Conservation (phyloP, 2,329 filamentous ascomycete species). For the Curvularia lunata region DNA sequence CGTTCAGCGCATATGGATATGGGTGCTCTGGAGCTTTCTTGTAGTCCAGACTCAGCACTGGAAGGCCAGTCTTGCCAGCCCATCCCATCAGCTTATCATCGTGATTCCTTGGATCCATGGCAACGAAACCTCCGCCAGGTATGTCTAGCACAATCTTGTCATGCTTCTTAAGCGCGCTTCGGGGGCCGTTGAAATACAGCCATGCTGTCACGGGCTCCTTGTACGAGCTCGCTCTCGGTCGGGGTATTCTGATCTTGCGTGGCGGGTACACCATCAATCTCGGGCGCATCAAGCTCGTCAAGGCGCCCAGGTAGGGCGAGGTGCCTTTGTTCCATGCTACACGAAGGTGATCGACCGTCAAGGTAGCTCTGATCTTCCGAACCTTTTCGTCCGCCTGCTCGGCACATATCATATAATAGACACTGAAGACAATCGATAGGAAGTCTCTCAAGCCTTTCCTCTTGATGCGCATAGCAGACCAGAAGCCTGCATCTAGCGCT, state of each 20-base stretch:
- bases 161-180: slow-evolving; percentile 77
- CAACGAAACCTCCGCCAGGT: slow-evolving; percentile 92
- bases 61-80: slow-evolving; percentile 87
- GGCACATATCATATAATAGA: slow-evolving; percentile 91
- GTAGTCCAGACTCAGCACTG: slow-evolving; percentile 90
- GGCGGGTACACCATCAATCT: slow-evolving; percentile 81
- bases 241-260: slow-evolving; percentile 80
- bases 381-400: slow-evolving; percentile 98
- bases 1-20: slow-evolving; percentile 84
- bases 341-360: slow-evolving; percentile 90
- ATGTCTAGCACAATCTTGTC: slow-evolving; percentile 84
- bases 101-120: slow-evolving; percentile 92
- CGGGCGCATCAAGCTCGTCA: slow-evolving; percentile 76
- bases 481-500: slow-evolving; percentile 93
- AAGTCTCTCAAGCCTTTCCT: slow-evolving; percentile 81
- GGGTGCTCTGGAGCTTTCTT: slow-evolving; percentile 83
- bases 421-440: slow-evolving; percentile 79
- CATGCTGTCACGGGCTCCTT: slow-evolving; percentile 82
- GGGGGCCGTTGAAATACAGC: slow-evolving; percentile 91
- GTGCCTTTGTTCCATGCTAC: slow-evolving; percentile 96
- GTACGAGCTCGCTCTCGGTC: slow-evolving; percentile 81
- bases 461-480: slow-evolving; percentile 94
- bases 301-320: slow-evolving; percentile 79
- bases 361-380: slow-evolving; percentile 80
- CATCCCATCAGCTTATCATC: slow-evolving; percentile 94